Base-by-base conservation (phyloP, 139 green algal genomes). In the Chlamydomonas incerta region DNA sequence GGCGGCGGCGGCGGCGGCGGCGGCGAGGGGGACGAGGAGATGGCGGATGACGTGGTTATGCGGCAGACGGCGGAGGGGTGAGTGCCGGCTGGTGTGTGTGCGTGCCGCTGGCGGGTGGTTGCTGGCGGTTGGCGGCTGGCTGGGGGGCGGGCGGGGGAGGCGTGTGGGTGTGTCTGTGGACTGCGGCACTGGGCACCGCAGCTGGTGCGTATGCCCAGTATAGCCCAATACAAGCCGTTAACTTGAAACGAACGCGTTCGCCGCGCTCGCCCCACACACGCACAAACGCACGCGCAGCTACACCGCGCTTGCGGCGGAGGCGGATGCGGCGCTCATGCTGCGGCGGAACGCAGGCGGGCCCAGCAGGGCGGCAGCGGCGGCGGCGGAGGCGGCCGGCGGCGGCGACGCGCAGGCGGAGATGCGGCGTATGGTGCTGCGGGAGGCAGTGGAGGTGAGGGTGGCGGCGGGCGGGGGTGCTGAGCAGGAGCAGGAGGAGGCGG, bases 261-360 rank as follows among this genome's bases (percentile, higher is more conserved):
- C n/a, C n/a, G n/a, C n/a, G n/a, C n/a, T 50, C 41, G 5, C 41
- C 41, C 41, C 41, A 50, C 41, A 8, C 41, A 50, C 41, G 6
- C 41, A 50, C 41, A 50, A 50, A 5, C 41, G 6, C 41, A 50
- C 41, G 8, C n/a, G 8, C 41, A 50, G 41, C 24, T 74, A 74
- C 63, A n/a, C 52, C 23, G 63, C 63, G 3, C 63, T 83, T 29
- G 46, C 63, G 0, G 77, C 63, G 35, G 77, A 74, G 9, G 77
- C 77, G 18, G 77, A 83, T 20, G 77, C 63, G 10, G 63, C 77
- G 28, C 21, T 83, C 63, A 15, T 50, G 37, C 63, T 74, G 29
- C 28, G 41, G 37, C 9, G 17, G 2, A 46, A 41, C 37, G 46
- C 2, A 41, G 77, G 41, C 29, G 57, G 14, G n/a, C 57, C 57